Evolutionary conservation across 306 rosid genomes (phyloP).

Genomic region (Begonia loranthoides): DNA sequence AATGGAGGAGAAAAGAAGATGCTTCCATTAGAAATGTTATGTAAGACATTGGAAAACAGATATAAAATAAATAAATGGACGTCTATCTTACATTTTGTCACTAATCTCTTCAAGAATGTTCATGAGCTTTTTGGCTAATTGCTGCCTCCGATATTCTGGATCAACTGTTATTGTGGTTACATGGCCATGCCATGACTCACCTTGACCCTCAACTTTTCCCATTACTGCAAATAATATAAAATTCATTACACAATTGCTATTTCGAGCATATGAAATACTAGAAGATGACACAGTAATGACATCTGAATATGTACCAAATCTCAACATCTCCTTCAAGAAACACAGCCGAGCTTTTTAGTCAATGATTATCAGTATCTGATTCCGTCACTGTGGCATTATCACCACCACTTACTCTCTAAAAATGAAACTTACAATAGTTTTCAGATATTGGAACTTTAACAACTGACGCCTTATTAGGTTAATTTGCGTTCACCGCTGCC

Average conservation of each 20-base stretch:
- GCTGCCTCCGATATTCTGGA: conserved; percentile 90
- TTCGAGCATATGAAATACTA: too few species aligned
- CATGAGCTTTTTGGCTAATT: conserved; percentile 93
- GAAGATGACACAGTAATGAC: too few species aligned
- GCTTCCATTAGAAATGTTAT: too few species aligned
- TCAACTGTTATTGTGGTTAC: conserved; percentile 93
- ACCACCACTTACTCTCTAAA: too few species aligned
- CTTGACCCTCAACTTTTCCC: conserved; percentile 99
- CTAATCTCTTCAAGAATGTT: conserved; percentile 84
- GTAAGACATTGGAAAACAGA: too few species aligned
- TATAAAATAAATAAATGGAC: background rate
- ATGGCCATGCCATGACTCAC: conserved; percentile 99
- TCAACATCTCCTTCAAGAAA: too few species aligned
- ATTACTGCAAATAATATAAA: conserved; percentile 41
- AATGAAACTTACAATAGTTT: too few species aligned
- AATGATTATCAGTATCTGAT: too few species aligned
- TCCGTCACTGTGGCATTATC: too few species aligned
- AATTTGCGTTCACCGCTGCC: background rate
- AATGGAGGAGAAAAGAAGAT: too few species aligned
- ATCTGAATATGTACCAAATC: too few species aligned
- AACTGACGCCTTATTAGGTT: background rate
- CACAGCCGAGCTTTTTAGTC: too few species aligned
- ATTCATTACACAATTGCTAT: background rate
- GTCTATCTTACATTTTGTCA: conserved; percentile 57
- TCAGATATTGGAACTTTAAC: background rate